These are phyloP conservation scores for Parastagonospora avenae DNA, from an alignment of 2,329 filamentous ascomycete genomes.

Conservation along the genomic window DNA sequence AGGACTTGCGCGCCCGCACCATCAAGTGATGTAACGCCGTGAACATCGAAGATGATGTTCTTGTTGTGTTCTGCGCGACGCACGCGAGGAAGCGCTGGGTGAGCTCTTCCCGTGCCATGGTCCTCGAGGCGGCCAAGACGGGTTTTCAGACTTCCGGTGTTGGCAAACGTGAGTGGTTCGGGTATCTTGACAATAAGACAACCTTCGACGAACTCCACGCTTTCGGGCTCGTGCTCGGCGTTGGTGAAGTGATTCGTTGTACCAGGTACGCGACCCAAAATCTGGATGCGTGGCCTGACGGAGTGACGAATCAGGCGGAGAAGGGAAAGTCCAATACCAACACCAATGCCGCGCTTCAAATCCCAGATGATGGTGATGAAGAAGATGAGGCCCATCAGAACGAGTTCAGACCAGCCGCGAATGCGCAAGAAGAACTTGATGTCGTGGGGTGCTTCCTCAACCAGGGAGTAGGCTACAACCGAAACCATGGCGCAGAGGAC, in stretches of 20 bases:
- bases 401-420: constrained; percentile 82
- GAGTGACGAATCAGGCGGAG: constrained; percentile 88
- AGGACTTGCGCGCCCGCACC: constrained; percentile 92
- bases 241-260: constrained; percentile 81
- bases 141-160: constrained; percentile 89
- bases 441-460: constrained; percentile 94
- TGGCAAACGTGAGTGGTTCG: constrained; percentile 94
- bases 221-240: constrained; percentile 72
- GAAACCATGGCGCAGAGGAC: constrained; percentile 93
- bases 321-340: constrained; percentile 89
- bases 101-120: constrained; percentile 83
- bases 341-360: constrained; percentile 87
- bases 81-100: constrained; percentile 84
- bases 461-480: constrained; percentile 90
- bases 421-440: constrained; percentile 88
- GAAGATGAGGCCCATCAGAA: constrained; percentile 89
- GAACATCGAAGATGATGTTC: constrained; percentile 95
- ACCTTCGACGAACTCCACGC: constrained; percentile 86
- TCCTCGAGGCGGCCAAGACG: constrained; percentile 82
- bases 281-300: constrained; percentile 93
- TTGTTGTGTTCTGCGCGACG: constrained; percentile 79
- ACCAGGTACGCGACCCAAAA: constrained; percentile 85
- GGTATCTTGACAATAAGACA: constrained; percentile 97
- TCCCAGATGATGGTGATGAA: constrained; percentile 94
- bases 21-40: constrained; percentile 94